Conservation (phyloP, 352 stramenopile species). For the Pythium chondricola region DNA sequence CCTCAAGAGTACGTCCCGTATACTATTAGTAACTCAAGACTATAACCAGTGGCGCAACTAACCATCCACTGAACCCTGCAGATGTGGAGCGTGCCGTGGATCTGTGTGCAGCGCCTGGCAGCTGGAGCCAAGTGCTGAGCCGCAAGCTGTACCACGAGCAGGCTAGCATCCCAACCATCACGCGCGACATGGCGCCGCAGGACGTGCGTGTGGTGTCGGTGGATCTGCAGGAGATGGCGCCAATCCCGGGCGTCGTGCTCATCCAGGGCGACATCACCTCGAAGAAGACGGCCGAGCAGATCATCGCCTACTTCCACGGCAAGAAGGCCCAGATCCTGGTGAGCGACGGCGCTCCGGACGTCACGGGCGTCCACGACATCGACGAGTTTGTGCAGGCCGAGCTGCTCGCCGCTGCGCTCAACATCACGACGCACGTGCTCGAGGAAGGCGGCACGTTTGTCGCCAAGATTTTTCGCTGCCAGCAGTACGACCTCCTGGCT, state of each 20-base stretch:
- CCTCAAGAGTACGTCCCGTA: slow-evolving; percentile 47
- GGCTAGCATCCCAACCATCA: slow-evolving; percentile 14
- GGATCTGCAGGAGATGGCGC: slow-evolving; percentile 98
- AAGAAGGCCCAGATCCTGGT: slow-evolving; percentile 96
- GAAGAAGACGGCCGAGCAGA: slow-evolving; percentile 92
- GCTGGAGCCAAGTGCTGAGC: slow-evolving; percentile 97
- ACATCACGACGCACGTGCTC: slow-evolving; percentile 97
- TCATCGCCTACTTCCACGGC: slow-evolving; percentile 93
- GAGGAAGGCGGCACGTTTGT: slow-evolving; percentile 94
- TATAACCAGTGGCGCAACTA: no score
- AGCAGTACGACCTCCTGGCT: slow-evolving; percentile 95
- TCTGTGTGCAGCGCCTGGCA: slow-evolving; percentile 97
- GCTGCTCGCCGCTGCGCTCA: slow-evolving; percentile 94
- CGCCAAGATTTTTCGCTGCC: slow-evolving; percentile 98
- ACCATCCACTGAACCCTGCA: slow-evolving; percentile 4
- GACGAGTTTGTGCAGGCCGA: slow-evolving; percentile 98
- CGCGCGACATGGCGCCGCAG: slow-evolving; percentile 19
- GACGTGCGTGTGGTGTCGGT: slow-evolving; percentile 93
- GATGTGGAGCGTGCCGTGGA: slow-evolving; percentile 93
- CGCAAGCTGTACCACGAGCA: slow-evolving; percentile 74
- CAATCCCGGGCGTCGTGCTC: slow-evolving; percentile 93
- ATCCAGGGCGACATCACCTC: slow-evolving; percentile 97
- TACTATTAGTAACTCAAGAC: not conserved
- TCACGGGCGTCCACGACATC: slow-evolving; percentile 99
- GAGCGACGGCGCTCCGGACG: slow-evolving; percentile 98